Percentiles rank a stretch among this genome's conserved stretches.
Conservation (phyloP, 2,329 filamentous ascomycete species). For the Colletotrichum sansevieriae region DNA sequence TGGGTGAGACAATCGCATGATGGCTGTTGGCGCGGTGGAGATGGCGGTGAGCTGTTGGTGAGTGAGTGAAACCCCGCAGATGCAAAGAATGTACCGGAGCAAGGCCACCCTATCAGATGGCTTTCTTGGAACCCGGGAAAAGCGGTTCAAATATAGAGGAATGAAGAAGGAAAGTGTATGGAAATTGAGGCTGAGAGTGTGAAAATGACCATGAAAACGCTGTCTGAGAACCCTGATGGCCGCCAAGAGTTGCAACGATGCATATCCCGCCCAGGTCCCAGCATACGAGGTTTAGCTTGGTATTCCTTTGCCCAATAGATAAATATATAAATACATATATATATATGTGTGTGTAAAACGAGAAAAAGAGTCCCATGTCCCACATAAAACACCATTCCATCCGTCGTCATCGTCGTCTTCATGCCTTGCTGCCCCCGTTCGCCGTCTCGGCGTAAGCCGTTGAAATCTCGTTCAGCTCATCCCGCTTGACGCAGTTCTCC, state of each 20-base stretch:
- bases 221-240: slow-evolving; percentile 38
- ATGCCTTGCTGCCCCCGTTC: neutral
- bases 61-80: neutral
- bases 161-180: too few relatives aligned
- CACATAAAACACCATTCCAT: neutral
- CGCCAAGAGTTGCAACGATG: slow-evolving; percentile 30
- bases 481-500: slow-evolving; percentile 65
- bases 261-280: slow-evolving; percentile 8
- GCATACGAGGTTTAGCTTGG: slow-evolving; percentile 7
- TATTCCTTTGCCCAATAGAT: too few relatives aligned
- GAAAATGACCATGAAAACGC: neutral
- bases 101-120: neutral
- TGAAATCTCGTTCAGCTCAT: slow-evolving; percentile 64
- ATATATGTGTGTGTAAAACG: too few relatives aligned
- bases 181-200: neutral
- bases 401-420: neutral
- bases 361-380: neutral
- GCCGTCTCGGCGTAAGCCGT: slow-evolving; percentile 53
- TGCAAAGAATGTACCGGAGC: neutral
- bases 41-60: neutral
- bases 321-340: too few relatives aligned
- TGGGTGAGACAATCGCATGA: slow-evolving; percentile 21
- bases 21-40: neutral
- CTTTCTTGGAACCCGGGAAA: neutral
- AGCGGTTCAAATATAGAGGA: too few relatives aligned